Base-by-base conservation (phyloP, 2,329 filamentous ascomycete species). In the Drechmeria coniospora region DNA sequence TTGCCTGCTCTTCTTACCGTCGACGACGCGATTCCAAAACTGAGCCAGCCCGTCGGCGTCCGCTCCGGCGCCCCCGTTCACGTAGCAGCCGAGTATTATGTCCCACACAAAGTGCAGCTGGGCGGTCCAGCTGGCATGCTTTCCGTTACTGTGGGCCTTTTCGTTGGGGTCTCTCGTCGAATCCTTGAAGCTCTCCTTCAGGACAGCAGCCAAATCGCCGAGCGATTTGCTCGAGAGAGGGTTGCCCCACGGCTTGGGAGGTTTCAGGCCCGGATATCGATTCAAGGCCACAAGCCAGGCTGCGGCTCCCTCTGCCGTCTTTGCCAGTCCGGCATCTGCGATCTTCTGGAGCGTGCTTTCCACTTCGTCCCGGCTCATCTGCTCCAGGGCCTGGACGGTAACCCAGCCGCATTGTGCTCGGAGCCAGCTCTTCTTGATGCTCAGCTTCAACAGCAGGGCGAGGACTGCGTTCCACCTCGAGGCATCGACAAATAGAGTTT, bases 61-160 rank as follows among this genome's bases (percentile, higher is more conserved):
- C 1, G 46, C 43, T 12, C 24, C 28, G 6, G 51, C 42, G 12
- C 43, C 51, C 13, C 51, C 46, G 28, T 54, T 50, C 15, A 58
- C 38, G 36, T 64, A 72, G 33, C 65, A 58, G 1, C 46, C 53
- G n/a, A 93, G 51, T 13, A 94, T 69, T 15, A 86, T 54, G 37
- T 80, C 72, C 90, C 87, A 94, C 1, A 83, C 81, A 48, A 92
- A 92, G 42, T 84, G 81, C 30, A 92, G 61, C 43, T 83, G 79
- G 1, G 79, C 71, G 31, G 74, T 83, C 65, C 82, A 86, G 35
- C 74, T 76, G 12, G 79, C 76, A 34, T 79, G 76, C 45, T 73
- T 72, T 14, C 57, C 56, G 41, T 63, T 64, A 17, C 39, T 33
- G 28, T 55, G 47, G 13, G 51, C 43, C 14, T 55, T 50, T 19